Base-by-base conservation (phyloP, 2,329 filamentous ascomycete genomes). In the Thyridium curvatum region DNA sequence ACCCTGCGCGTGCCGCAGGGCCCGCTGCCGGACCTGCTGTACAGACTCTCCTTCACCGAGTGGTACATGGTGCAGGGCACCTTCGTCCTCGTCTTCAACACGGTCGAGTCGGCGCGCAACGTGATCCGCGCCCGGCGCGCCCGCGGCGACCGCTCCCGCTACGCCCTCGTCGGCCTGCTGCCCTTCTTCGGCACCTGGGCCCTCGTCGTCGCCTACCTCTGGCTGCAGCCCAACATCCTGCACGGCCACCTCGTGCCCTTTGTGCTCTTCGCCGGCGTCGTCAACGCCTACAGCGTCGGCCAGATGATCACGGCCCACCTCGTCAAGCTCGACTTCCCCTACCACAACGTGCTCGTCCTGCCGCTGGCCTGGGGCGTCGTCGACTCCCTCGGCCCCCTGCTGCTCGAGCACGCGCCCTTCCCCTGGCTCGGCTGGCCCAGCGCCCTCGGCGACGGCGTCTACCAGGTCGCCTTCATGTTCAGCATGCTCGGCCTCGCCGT, bases 291-390 rank as follows among this genome's bases (percentile, higher is more conserved):
- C 68, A 86, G 85, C 37, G 91, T 97, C 41, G 91, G 91, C 7
- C 85, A 90, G 60, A 96, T 97, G 69, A 97, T 97, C 64, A 88
- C 87, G 32, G 90, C 90, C 1, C 93, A 98, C 62, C 72, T 98
- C 15, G 88, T 91, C 43, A 86, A 91, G 63, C 77, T 86, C 32
- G 74, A 76, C 12, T 98, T 96, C 67, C 93, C 93, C 6, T 94
- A 91, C 71, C 81, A 82, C 62, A 97, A 97, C 61, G 78, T 96
- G 14, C 71, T 97, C 35, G 74, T 82, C 32, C 61, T 90, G 16
- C 91, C 91, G 0, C 72, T 98, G 16, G 74, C 79, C 21, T 82
- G 80, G 49, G 91, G 82, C 41, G 84, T 95, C 14, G 54, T 86
- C 44, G 93, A 98, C 62, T 86, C 84, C 14, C 56, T 88, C 2